A percentile compares a stretch with the other conserved stretches of the same genome.
These are phyloP conservation scores for Colletotrichum lindemuthianum DNA, from an alignment of 2,329 filamentous ascomycete species.

Conservation along the genomic window DNA sequence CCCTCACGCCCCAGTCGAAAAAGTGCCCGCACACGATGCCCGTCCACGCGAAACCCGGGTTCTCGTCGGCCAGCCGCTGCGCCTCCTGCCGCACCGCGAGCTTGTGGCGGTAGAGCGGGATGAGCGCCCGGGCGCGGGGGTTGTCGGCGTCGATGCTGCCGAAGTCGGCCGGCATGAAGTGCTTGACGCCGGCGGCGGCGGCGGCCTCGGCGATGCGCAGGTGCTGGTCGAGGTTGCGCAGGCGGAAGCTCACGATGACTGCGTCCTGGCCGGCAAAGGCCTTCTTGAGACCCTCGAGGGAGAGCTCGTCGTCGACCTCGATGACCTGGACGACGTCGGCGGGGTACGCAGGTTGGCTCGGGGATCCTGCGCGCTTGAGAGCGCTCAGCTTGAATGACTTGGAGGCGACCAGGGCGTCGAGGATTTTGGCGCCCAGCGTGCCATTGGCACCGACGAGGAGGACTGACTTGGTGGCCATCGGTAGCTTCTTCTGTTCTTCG, in stretches of 20 bases:
- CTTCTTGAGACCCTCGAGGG: slow-evolving; percentile 42
- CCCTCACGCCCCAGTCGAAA: slow-evolving; percentile 52
- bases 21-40: slow-evolving; percentile 52
- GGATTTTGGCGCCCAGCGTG: slow-evolving; percentile 47
- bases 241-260: slow-evolving; percentile 48
- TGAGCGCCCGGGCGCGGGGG: slow-evolving; percentile 46
- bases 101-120: slow-evolving; percentile 49
- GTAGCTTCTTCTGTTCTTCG: background rate
- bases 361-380: slow-evolving; percentile 47
- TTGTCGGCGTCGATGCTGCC: slow-evolving; percentile 51
- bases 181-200: slow-evolving; percentile 46
- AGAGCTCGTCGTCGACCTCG: slow-evolving; percentile 45
- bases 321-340: slow-evolving; percentile 35
- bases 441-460: slow-evolving; percentile 51
- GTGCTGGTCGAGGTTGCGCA: slow-evolving; percentile 43
- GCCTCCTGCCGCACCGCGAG: slow-evolving; percentile 45
- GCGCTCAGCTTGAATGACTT: slow-evolving; percentile 46
- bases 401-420: slow-evolving; percentile 44
- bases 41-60: slow-evolving; percentile 47
- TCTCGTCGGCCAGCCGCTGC: slow-evolving; percentile 40
- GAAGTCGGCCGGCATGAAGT: slow-evolving; percentile 53
- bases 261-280: slow-evolving; percentile 49
- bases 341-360: slow-evolving; percentile 38
- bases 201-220: slow-evolving; percentile 50
- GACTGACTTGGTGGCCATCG: slow-evolving; percentile 48